Base-by-base conservation (phyloP, 768 basidiomycete genomes). In the Mrakia gelida region DNA sequence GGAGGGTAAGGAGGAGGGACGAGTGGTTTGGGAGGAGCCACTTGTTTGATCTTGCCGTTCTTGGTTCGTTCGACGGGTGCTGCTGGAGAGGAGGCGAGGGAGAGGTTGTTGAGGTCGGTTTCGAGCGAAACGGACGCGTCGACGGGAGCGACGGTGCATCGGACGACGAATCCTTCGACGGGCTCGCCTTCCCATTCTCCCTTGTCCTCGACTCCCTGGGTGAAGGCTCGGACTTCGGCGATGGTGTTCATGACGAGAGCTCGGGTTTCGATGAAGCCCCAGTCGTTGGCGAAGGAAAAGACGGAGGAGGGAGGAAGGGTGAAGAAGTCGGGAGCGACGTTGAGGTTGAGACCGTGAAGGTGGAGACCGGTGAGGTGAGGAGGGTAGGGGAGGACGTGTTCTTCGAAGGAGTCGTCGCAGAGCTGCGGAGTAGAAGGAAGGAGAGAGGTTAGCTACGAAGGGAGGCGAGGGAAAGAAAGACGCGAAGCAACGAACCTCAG, bases 321-420 rank as follows among this genome's bases (percentile, higher is more conserved):
- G 43, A 85, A 83, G 84, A 98, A 95, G 2, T 84, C 86, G 74
- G 87, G 88, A 1, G 85, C 82, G 6, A 89, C 86, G 79, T 89
- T 89, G 73, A 87, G 85, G 82, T 98, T 98, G 71, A 98, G 86
- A 2, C 96, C 96, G 85, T 98, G 97, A 0, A 98, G 88, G 81
- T 98, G 94, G 0, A 98, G 89, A 5, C 95, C 96, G 0, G 94
- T 92, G 78, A 89, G 89, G 28, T 96, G 91, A 5, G 89, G 87
- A 0, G 93, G 86, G 82, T 94, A 96, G 0, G 89, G 86, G 0
- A 99, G 88, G 75, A 98, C 96, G 81, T 99, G 97, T 83, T 98
- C 96, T 81, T 99, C 96, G 83, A 98, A 98, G 0, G 88, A 89
- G 84, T 99, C 97, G 82, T 99, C 97, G 83, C 97, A 99, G 9